Percentiles rank a stretch among this genome's conserved stretches.
These are phyloP conservation scores for Striga asiatica DNA, from an alignment of 257 asterid genomes.

Conservation along the genomic window DNA sequence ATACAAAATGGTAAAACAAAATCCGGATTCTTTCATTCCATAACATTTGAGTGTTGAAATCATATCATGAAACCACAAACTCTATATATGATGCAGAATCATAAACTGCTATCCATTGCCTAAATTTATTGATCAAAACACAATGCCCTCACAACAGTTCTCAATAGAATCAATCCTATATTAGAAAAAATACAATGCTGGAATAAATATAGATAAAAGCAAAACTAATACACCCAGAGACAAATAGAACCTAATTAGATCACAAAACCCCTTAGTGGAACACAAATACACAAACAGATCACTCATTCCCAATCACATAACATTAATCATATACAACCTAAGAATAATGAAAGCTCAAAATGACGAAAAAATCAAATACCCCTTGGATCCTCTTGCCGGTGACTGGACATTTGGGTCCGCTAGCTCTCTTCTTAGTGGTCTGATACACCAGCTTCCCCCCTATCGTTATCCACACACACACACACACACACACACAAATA, in stretches of 20 bases:
- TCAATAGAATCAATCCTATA: background rate
- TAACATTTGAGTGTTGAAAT: no score
- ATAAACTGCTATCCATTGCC: background rate
- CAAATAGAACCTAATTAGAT: background rate
- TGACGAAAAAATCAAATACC: constrained; percentile 29
- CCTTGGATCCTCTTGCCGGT: constrained; percentile 84
- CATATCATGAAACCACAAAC: no score
- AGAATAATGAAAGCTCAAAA: background rate
- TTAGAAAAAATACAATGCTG: background rate
- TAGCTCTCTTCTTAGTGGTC: constrained; percentile 68
- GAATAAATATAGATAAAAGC: background rate
- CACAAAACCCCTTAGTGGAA: background rate
- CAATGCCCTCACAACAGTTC: background rate
- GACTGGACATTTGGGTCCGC: constrained; percentile 84
- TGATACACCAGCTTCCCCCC: constrained; percentile 75
- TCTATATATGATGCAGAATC: background rate
- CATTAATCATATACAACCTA: background rate
- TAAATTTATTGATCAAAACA: background rate
- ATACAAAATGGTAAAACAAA: background rate
- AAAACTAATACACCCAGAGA: background rate
- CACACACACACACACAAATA: no score
- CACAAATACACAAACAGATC: background rate
- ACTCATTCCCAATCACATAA: background rate
- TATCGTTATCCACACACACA: constrained; percentile 8
- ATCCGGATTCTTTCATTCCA: no score